A percentile compares a stretch with the other conserved stretches of the same genome.
phyloP scores from a whole-genome alignment of 2,329 filamentous ascomycete genomes.

The Venturia pyrina region DNA sequence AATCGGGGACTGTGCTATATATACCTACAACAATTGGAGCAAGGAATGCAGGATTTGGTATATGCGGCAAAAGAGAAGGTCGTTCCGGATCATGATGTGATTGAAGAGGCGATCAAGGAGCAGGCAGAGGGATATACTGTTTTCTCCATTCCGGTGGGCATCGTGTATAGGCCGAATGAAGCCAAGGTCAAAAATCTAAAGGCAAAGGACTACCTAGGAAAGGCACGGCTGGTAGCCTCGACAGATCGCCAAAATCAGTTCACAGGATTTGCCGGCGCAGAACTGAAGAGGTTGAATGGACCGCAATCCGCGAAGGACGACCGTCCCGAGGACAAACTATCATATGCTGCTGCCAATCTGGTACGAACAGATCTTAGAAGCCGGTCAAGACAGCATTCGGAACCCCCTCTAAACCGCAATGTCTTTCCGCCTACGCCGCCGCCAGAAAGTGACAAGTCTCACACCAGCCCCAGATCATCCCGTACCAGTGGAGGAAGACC shows the following conservation, averaged over 20 bases:
- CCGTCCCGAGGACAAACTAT: slow-evolving; percentile 71
- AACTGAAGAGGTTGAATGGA: slow-evolving; percentile 59
- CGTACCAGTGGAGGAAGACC: not conserved
- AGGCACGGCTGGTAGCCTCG: slow-evolving; percentile 84
- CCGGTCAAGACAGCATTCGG: slow-evolving; percentile 68
- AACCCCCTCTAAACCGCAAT: slow-evolving; percentile 67
- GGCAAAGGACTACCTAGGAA: slow-evolving; percentile 94
- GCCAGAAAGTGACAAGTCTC: slow-evolving; percentile 66
- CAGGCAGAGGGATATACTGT: slow-evolving; percentile 97
- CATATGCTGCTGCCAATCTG: slow-evolving; percentile 84
- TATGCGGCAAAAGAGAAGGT: slow-evolving; percentile 95
- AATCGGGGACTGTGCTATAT: slow-evolving; percentile 97
- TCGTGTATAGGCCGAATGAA: slow-evolving; percentile 90
- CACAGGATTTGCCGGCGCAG: slow-evolving; percentile 69
- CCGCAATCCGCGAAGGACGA: slow-evolving; percentile 57
- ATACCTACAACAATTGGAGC: slow-evolving; percentile 83
- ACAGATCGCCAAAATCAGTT: slow-evolving; percentile 72
- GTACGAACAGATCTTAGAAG: slow-evolving; percentile 78
- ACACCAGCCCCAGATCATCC: slow-evolving; percentile 17
- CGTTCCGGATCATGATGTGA: slow-evolving; percentile 92
- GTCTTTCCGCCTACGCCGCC: slow-evolving; percentile 98
- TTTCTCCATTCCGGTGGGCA: slow-evolving; percentile 93
- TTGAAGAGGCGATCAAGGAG: slow-evolving; percentile 91
- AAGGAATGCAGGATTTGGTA: slow-evolving; percentile 80
- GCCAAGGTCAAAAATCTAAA: slow-evolving; percentile 98